phyloP scores from a whole-genome alignment of 208 protist species.

The Acanthamoeba lenticulata region DNA sequence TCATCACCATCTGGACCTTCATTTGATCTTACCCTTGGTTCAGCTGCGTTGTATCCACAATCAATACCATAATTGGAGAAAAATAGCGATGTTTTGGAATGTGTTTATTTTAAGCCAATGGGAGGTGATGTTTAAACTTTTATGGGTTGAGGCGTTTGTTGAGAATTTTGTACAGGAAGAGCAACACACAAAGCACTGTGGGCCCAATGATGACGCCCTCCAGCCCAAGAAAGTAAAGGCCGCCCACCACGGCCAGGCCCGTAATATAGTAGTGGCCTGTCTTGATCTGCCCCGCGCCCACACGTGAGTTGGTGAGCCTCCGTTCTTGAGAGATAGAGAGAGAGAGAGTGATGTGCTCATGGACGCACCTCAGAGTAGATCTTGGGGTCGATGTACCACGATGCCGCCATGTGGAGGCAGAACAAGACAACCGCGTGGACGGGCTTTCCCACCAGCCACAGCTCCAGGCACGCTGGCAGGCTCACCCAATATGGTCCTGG shows the following conservation, averaged over 20 bases:
- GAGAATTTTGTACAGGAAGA: slow-evolving; percentile 68
- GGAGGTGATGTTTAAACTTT: too few species aligned
- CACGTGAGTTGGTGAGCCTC: too few species aligned
- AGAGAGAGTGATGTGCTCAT: background rate
- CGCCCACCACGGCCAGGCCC: slow-evolving; percentile 45
- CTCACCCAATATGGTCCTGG: slow-evolving; percentile 19
- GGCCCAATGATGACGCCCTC: slow-evolving; percentile 51
- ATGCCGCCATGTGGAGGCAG: background rate
- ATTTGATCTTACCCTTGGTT: too few species aligned
- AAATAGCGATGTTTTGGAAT: too few species aligned
- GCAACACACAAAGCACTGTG: background rate
- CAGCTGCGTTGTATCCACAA: too few species aligned
- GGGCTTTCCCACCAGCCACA: slow-evolving; percentile 41
- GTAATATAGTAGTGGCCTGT: slow-evolving; percentile 43
- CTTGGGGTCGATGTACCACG: slow-evolving; percentile 43
- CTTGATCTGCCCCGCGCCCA: background rate
- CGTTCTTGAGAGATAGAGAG: too few species aligned
- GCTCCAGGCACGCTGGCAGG: slow-evolving; percentile 35
- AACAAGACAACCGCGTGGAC: slow-evolving; percentile 61
- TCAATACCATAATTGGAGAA: too few species aligned
- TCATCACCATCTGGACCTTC: too few species aligned
- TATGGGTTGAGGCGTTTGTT: background rate
- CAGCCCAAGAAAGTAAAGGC: slow-evolving; percentile 45
- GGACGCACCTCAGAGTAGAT: slow-evolving; percentile 10
- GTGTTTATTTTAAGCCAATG: too few species aligned